phyloP scores from a whole-genome alignment of 768 basidiomycete genomes.

The Pleurotus sapidus region DNA sequence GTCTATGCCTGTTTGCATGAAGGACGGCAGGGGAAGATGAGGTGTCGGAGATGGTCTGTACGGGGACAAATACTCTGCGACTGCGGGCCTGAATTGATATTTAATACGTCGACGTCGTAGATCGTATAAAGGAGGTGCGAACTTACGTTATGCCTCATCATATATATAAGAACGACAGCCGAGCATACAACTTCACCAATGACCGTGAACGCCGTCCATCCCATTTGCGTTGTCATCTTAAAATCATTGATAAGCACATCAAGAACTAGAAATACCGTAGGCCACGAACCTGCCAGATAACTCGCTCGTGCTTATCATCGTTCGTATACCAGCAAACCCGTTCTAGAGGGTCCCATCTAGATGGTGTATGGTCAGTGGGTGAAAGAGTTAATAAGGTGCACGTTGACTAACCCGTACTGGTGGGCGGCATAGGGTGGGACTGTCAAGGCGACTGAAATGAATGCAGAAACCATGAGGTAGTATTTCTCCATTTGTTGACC shows the following conservation, averaged over 20 bases:
- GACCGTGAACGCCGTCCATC: conserved; percentile 9
- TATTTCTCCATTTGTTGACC: conserved; percentile 17
- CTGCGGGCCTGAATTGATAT: no score
- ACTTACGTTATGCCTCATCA: conserved; percentile 10
- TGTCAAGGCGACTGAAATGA: conserved; percentile 10
- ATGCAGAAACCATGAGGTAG: conserved; percentile 14
- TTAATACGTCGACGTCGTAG: no score
- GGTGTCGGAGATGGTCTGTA: no score
- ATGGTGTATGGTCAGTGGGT: not conserved
- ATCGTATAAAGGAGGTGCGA: no score
- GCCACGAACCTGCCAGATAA: conserved; percentile 17
- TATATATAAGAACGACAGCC: not conserved
- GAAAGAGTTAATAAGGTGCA: not conserved
- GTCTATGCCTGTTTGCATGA: no score
- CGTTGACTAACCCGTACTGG: conserved; percentile 17
- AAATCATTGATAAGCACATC: not conserved
- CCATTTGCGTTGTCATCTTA: not conserved
- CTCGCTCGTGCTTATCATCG: conserved; percentile 11
- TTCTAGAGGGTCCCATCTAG: conserved; percentile 19
- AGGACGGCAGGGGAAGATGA: no score
- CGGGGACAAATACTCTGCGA: no score
- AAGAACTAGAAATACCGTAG: not conserved
- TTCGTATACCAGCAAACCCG: conserved; percentile 19
- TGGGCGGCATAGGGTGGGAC: conserved; percentile 17
- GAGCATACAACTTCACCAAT: conserved; percentile 8